phyloP scores from a whole-genome alignment of 176 grass and related monocot species.

The Thalia dealbata region DNA sequence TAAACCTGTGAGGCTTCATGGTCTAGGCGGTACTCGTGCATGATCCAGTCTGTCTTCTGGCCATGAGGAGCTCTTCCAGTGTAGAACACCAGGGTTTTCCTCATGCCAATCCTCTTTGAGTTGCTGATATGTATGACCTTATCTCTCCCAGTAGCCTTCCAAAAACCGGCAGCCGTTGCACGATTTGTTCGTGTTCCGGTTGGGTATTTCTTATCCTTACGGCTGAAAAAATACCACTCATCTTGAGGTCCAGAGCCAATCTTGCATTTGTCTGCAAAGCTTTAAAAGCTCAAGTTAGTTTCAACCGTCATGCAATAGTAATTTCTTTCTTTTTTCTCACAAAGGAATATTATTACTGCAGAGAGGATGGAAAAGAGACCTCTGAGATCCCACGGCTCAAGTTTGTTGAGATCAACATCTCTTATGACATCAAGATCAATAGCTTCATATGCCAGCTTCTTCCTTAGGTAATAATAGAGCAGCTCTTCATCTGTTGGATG shows the following conservation, averaged over 20 bases:
- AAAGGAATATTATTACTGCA: background rate
- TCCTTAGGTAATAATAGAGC: slow-evolving; percentile 73
- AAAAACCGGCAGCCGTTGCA: slow-evolving; percentile 57
- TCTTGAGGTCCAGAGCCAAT: slow-evolving; percentile 54
- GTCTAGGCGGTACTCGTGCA: slow-evolving; percentile 25
- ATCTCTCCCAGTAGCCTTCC: slow-evolving; percentile 67
- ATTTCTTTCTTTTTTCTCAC: no score
- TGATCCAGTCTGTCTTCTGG: slow-evolving; percentile 44
- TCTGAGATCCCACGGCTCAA: slow-evolving; percentile 85
- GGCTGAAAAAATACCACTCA: slow-evolving; percentile 39
- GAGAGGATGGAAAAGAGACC: slow-evolving; percentile 16
- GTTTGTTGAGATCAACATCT: slow-evolving; percentile 78
- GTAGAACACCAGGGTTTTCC: slow-evolving; percentile 92
- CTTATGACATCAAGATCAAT: slow-evolving; percentile 73
- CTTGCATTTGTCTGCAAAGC: slow-evolving; percentile 54
- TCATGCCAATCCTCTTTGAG: slow-evolving; percentile 48
- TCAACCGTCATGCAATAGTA: background rate
- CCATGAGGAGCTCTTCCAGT: slow-evolving; percentile 73
- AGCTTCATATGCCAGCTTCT: slow-evolving; percentile 62
- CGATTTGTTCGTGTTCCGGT: slow-evolving; percentile 53
- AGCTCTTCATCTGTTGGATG: slow-evolving; percentile 87
- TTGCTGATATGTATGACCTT: slow-evolving; percentile 39
- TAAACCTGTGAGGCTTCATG: slow-evolving; percentile 12
- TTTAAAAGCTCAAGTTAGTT: slow-evolving; percentile 1
- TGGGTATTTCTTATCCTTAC: slow-evolving; percentile 34